A percentile compares a stretch with the other conserved stretches of the same genome.
phyloP scores from a whole-genome alignment of 2,329 filamentous ascomycete genomes.

The Penicillium sp. region DNA sequence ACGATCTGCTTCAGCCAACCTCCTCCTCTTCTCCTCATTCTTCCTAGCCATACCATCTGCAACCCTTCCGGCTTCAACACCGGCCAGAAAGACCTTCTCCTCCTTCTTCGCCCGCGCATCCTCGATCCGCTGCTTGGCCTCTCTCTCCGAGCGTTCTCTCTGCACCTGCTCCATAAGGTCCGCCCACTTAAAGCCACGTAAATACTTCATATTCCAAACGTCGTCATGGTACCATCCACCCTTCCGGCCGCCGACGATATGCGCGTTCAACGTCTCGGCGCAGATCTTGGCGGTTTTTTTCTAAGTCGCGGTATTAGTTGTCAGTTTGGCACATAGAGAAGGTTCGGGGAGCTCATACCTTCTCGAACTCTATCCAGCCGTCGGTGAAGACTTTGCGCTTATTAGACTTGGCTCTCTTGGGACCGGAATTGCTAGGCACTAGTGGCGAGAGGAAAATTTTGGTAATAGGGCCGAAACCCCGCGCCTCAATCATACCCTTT shows the following conservation, averaged over 20 bases:
- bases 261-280: constrained; percentile 47
- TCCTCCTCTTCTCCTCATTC: constrained; percentile 41
- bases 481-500: constrained; percentile 41
- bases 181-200: constrained; percentile 38
- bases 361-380: constrained; percentile 48
- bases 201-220: constrained; percentile 48
- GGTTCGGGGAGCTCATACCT: neutral
- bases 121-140: constrained; percentile 43
- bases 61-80: constrained; percentile 43
- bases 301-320: constrained; percentile 20
- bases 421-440: constrained; percentile 25
- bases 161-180: constrained; percentile 47
- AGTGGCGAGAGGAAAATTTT: constrained; percentile 45
- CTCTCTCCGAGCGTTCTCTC: constrained; percentile 42
- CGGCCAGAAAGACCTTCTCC: constrained; percentile 44
- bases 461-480: constrained; percentile 44
- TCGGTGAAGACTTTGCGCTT: constrained; percentile 46
- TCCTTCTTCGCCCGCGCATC: constrained; percentile 44
- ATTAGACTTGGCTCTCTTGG: constrained; percentile 30
- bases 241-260: constrained; percentile 44
- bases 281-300: constrained; percentile 46
- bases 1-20: constrained; percentile 20
- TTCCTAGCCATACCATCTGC: constrained; percentile 46
- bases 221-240: constrained; percentile 48
- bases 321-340: neutral